Evolutionary conservation across 148 eudicot species (phyloP), one percentile per base, ranked within the genome.

Genomic region (Agrostemma githago): DNA sequence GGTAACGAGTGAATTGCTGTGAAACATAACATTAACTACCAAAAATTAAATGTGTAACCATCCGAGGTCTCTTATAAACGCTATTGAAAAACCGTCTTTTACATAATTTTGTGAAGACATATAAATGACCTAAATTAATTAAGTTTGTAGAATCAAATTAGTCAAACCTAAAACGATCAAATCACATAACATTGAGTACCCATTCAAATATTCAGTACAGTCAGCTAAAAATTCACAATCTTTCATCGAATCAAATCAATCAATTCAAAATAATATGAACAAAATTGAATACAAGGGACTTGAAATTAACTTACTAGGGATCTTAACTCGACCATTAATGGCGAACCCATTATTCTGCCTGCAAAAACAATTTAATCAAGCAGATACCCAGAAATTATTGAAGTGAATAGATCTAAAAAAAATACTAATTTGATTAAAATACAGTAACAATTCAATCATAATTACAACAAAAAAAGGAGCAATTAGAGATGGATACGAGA

Each of bases 321-420:
- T 74, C 75, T 82, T 82, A 0, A 82, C 79, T 62, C 82, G 84
- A 82, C 84, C 84, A 62, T 72, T 82, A 46, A 82, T 82, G 59
- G 76, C 76, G 64, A 82, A 82, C 72, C 81, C 84, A 66, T 82
- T 79, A 78, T 59, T 72, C 79, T 60, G 51, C 71, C 84, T 82
- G 82, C 73, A 78, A 81, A 72, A 56, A 39, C 16, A 60, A 26
- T 4, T 8, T 34, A 2, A 64, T 15, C 5, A 4, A 76, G 19
- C 20, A 76, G 6, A 71, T 43, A 16, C 21, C 11, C 38, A 57
- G 11, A 72, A 76, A 72, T 58, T 57, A 20, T 34, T 8, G 9
- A 1, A 4, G 19, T 3, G 5, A 26, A 16, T 57, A 68, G 77
- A 80, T 80, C 74, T 76, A 41, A 72, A 76, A 72, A 76, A 61